Conservation (phyloP, 371 early-diverging fungal species). For the Mucor indicus region DNA sequence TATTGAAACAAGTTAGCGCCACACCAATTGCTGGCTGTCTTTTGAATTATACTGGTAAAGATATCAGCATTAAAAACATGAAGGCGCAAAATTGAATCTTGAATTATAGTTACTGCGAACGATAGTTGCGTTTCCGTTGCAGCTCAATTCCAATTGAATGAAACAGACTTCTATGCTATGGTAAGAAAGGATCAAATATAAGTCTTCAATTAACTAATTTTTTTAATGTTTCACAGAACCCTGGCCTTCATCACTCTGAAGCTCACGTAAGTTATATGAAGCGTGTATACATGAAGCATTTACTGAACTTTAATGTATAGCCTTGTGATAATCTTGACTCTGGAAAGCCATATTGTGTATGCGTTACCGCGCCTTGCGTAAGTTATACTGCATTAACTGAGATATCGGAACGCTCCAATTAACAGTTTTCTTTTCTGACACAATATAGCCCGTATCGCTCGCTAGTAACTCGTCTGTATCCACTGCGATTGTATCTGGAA, state of each 20-base stretch:
- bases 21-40: constrained; percentile 27
- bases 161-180: constrained; percentile 25
- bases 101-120: constrained; percentile 7
- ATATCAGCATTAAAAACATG: neutral
- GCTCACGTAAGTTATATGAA: constrained; percentile 22
- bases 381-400: constrained; percentile 1
- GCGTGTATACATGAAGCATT: neutral
- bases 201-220: neutral
- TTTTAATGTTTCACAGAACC: constrained; percentile 14
- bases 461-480: too few species aligned
- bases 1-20: constrained; percentile 10
- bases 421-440: too few species aligned
- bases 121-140: constrained; percentile 25
- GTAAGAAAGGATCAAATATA: constrained; percentile 1
- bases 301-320: constrained; percentile 3
- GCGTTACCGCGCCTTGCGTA: constrained; percentile 27
- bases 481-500: neutral
- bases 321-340: constrained; percentile 30
- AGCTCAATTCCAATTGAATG: constrained; percentile 15
- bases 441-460: neutral
- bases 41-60: constrained; percentile 19
- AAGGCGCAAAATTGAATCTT: neutral
- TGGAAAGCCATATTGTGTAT: constrained; percentile 28
- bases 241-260: constrained; percentile 28
- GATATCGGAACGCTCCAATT: too few species aligned